Conservation (phyloP, 2,329 filamentous ascomycete species). For the Colletotrichum viniferum region DNA sequence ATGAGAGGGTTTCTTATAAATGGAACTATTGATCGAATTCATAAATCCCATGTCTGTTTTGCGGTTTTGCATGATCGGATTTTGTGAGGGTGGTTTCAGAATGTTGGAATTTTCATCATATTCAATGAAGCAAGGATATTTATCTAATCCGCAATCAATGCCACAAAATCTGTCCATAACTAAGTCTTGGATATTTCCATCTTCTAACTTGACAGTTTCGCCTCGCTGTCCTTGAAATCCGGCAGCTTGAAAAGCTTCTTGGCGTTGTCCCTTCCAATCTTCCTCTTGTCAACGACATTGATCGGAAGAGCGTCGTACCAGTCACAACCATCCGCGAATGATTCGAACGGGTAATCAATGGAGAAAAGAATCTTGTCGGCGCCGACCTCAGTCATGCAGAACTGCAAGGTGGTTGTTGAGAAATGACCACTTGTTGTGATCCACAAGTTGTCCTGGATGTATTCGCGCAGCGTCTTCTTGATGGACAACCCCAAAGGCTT, state of each 20-base stretch:
- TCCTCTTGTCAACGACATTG: not conserved
- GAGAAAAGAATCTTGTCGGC: not conserved
- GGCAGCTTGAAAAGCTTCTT: not conserved
- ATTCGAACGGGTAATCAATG: not conserved
- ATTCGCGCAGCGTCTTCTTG: not conserved
- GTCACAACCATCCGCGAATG: not conserved
- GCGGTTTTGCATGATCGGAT: not conserved
- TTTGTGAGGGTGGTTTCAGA: fast-evolving
- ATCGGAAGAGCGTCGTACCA: not conserved
- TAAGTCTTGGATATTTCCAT: not conserved
- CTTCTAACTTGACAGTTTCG: not conserved
- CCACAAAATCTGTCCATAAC: not conserved
- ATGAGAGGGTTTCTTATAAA: not conserved
- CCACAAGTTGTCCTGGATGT: not conserved
- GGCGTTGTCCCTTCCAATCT: not conserved
- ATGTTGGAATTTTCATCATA: not conserved
- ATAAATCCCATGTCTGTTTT: not conserved
- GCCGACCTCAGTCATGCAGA: not conserved
- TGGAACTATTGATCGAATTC: not conserved
- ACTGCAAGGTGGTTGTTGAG: not conserved
- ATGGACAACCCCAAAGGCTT: not conserved
- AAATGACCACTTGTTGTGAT: not conserved
- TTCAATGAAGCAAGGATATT: not conserved
- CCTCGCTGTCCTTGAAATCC: not conserved
- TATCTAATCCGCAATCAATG: not conserved